Evolutionary conservation across 2,329 filamentous ascomycete genomes (phyloP).

Genomic region (Pseudogymnoascus sp.): DNA sequence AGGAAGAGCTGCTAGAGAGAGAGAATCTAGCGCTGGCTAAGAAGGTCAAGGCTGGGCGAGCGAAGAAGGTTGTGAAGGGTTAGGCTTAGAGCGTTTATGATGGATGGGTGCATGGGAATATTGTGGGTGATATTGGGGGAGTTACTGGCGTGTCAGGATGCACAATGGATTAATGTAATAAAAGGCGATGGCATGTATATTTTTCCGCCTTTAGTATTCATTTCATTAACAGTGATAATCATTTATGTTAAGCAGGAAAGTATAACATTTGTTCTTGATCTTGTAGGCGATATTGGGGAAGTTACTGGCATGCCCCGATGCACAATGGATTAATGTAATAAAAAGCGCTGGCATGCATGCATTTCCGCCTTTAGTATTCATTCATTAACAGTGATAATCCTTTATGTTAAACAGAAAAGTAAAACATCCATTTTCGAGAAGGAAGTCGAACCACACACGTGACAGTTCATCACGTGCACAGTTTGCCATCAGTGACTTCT

Average conservation of each 20-base stretch:
- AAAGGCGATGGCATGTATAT: neutral
- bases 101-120: neutral
- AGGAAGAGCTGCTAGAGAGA: neutral
- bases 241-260: neutral
- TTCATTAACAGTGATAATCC: neutral
- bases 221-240: neutral
- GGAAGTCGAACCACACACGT: neutral
- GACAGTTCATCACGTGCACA: neutral
- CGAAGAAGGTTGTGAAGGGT: neutral
- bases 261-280: too few relatives aligned
- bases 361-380: neutral
- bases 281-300: neutral
- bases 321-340: neutral
- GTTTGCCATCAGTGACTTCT: conserved; percentile 2
- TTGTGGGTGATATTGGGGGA: neutral
- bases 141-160: neutral
- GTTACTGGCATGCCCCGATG: neutral
- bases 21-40: neutral
- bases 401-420: neutral
- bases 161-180: neutral
- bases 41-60: neutral
- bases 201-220: neutral
- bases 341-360: neutral
- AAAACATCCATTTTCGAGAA: neutral
- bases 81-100: neutral